Evolutionary conservation across 768 basidiomycete species (phyloP).

Genomic region (Multifurca ochricompacta): DNA sequence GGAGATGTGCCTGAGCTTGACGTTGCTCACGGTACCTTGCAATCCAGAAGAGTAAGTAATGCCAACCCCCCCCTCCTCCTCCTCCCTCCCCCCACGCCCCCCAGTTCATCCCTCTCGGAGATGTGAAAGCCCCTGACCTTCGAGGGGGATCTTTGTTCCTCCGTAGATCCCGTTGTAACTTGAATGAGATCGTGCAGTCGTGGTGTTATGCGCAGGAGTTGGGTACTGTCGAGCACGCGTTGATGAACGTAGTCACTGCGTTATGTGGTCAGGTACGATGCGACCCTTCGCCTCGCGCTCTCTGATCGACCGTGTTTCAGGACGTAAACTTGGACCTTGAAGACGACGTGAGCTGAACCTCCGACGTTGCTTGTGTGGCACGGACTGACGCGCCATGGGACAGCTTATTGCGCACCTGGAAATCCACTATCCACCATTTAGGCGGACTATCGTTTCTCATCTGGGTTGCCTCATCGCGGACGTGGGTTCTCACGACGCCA

Average conservation of each 20-base stretch:
- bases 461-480: conserved; percentile 6
- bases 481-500: background rate
- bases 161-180: conserved; percentile 11
- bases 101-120: too few species aligned
- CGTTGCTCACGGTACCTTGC: conserved; percentile 13
- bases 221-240: conserved; percentile 22
- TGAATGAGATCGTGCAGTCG: conserved; percentile 21
- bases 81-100: too few species aligned
- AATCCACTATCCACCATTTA: conserved; percentile 22
- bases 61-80: too few species aligned
- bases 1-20: conserved; percentile 21
- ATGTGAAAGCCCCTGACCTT: too few species aligned
- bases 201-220: conserved; percentile 24
- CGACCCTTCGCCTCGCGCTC: background rate
- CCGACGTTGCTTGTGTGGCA: background rate
- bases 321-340: conserved; percentile 16
- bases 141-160: background rate
- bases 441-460: conserved; percentile 14
- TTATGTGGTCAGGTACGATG: conserved; percentile 21
- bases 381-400: background rate
- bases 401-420: conserved; percentile 22
- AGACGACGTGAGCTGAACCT: conserved; percentile 15
- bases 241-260: conserved; percentile 21
- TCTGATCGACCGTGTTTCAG: background rate
- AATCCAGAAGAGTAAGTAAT: conserved; percentile 11